Evolutionary conservation across 371 early-diverging fungal species (phyloP).

Genomic region (Nosema muscidifuracis): DNA sequence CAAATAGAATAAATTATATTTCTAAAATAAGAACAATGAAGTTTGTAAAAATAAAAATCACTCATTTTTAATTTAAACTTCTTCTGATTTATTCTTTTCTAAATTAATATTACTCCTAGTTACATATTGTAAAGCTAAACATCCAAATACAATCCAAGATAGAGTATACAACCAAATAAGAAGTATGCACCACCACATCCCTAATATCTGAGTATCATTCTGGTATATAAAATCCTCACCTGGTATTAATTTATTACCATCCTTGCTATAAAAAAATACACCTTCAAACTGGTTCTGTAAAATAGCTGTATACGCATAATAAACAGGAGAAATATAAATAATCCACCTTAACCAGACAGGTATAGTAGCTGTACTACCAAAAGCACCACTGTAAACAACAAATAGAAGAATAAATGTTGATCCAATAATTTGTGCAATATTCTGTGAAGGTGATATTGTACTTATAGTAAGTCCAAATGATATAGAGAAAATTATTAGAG

Average conservation of each 20-base stretch:
- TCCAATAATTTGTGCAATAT: slow-evolving; percentile 61
- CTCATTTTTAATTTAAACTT: too few species aligned
- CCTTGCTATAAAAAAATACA: background rate
- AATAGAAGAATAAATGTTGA: slow-evolving; percentile 63
- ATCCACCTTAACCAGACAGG: slow-evolving; percentile 64
- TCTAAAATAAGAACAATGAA: too few species aligned
- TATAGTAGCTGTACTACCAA: slow-evolving; percentile 62
- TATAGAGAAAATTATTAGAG: slow-evolving; percentile 57
- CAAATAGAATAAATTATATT: too few species aligned
- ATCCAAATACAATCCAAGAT: background rate
- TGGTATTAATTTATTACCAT: background rate
- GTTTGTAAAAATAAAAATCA: too few species aligned
- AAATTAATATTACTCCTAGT: slow-evolving; percentile 2
- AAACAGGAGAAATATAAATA: slow-evolving; percentile 59
- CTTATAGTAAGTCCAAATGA: slow-evolving; percentile 57
- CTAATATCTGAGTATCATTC: background rate
- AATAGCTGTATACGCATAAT: slow-evolving; percentile 56
- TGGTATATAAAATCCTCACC: background rate
- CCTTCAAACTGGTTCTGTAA: slow-evolving; percentile 13
- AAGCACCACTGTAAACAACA: slow-evolving; percentile 64
- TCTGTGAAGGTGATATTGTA: slow-evolving; percentile 31
- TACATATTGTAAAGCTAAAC: background rate
- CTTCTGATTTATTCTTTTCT: background rate
- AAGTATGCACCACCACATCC: slow-evolving; percentile 7
- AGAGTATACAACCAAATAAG: background rate